Base-by-base conservation (phyloP, 495 filamentous ascomycete genomes). In the Aspergillus haitiensis region DNA sequence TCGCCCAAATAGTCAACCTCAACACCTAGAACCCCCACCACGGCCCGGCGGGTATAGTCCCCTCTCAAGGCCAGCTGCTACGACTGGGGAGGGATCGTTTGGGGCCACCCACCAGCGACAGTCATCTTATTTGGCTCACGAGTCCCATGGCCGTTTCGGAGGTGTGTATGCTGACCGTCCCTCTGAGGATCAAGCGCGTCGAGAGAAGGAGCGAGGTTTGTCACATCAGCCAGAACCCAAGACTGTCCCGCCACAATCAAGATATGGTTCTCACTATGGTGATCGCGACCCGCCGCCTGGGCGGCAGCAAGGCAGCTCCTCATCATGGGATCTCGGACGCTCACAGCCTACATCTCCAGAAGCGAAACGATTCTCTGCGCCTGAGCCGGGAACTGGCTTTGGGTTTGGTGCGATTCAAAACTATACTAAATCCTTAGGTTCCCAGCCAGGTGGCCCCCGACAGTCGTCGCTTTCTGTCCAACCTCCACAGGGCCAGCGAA, bases 351-450 rank as follows among this genome's bases (percentile, higher is more conserved):
- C 72, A 0, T 78, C 75, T 9, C 77, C 75, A 6, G 77, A 80
- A 53, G 64, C 55, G 5, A 77, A 75, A 55, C 75, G 75, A 5
- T 70, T 77, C 39, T 66, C 69, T 6, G 70, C 67, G 0, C 61
- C 73, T 4, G 75, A 78, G 27, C 40, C 69, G 1, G 64, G 60
- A 8, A 54, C 74, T 2, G 64, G 66, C 3, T 80, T 78, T 60
- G 77, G 75, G 5, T 78, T 78, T 49, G 77, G 77, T 9, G 75
- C 75, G 11, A 78, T 78, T 51, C 77, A 80, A 54, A 80, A 66
- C 57, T 80, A 80, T 62, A 77, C 77, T 11, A 80, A 80, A 61
- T 77, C 77, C 4, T 56, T 80, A 12, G 76, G 76, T 0, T 78
- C 77, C 13, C 77, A 80, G 48, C 57, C 74, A 18, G 73, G 72